Evolutionary conservation across 208 protist species (phyloP).

Genomic region (Trypanosoma scelopori): DNA sequence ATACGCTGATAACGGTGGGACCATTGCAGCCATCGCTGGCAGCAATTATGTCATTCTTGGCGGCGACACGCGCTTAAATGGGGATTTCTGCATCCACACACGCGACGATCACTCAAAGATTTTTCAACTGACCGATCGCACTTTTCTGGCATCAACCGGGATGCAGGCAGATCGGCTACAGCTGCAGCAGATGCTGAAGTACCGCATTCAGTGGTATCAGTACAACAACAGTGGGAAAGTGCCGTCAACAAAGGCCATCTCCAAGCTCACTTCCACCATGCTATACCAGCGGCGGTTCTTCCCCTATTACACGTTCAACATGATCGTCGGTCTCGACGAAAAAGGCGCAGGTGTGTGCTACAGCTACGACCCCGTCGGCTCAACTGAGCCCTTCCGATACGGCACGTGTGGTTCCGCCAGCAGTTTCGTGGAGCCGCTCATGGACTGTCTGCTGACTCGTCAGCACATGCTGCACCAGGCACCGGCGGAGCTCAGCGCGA

Average conservation of each 20-base stretch:
- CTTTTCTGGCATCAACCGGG: constrained; percentile 93
- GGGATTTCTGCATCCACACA: constrained; percentile 97
- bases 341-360: constrained; percentile 96
- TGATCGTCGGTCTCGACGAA: constrained; percentile 96
- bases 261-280: constrained; percentile 97
- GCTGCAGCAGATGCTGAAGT: constrained; percentile 95
- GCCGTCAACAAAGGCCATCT: constrained; percentile 91
- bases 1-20: constrained; percentile 96
- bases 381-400: constrained; percentile 94
- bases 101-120: constrained; percentile 94
- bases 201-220: constrained; percentile 93
- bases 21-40: constrained; percentile 95
- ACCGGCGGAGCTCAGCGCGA: constrained; percentile 59
- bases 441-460: constrained; percentile 96
- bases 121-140: constrained; percentile 91
- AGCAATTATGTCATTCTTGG: constrained; percentile 97
- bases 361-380: constrained; percentile 98
- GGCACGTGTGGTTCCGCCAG: constrained; percentile 91
- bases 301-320: constrained; percentile 99
- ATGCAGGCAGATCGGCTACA: constrained; percentile 97
- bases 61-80: constrained; percentile 97
- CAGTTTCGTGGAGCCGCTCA: constrained; percentile 95
- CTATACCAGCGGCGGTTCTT: constrained; percentile 99
- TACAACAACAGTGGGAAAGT: constrained; percentile 93
- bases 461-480: constrained; percentile 76